These are phyloP conservation scores for Penicillium sp. DNA, from an alignment of 2,329 filamentous ascomycete species.

Conservation along the genomic window DNA sequence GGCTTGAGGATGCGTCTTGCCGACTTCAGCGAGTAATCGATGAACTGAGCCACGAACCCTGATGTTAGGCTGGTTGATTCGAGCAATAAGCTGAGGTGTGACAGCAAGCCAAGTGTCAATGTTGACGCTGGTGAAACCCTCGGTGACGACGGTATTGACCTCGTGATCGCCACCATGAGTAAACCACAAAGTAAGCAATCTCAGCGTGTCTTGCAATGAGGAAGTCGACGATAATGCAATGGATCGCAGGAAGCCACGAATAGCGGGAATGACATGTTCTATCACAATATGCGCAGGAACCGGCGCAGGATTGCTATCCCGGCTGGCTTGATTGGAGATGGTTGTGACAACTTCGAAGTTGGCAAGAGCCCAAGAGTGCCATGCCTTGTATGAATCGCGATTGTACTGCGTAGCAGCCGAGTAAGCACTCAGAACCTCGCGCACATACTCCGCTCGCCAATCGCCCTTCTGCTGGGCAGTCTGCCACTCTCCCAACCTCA, in stretches of 20 bases:
- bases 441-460: constrained; percentile 84
- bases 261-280: constrained; percentile 90
- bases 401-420: constrained; percentile 92
- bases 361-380: constrained; percentile 97
- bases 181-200: constrained; percentile 94
- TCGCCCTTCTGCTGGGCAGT: constrained; percentile 81
- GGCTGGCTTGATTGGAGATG: constrained; percentile 68
- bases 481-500: constrained; percentile 97
- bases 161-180: constrained; percentile 86
- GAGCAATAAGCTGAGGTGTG: constrained; percentile 93
- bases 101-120: constrained; percentile 99
- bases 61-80: constrained; percentile 93
- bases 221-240: constrained; percentile 90
- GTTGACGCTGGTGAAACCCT: constrained; percentile 88
- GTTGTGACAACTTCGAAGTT: constrained; percentile 98
- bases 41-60: constrained; percentile 90
- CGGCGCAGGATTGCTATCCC: constrained; percentile 52
- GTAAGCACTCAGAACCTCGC: constrained; percentile 90
- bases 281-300: constrained; percentile 71
- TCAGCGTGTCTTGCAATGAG: constrained; percentile 91
- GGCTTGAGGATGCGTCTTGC: constrained; percentile 91
- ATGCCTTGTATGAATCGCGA: constrained; percentile 96
- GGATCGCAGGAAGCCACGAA: constrained; percentile 96
- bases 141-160: constrained; percentile 84
- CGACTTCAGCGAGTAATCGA: constrained; percentile 88